Conservation (phyloP, 768 basidiomycete genomes). For the Suillus bovinus region DNA sequence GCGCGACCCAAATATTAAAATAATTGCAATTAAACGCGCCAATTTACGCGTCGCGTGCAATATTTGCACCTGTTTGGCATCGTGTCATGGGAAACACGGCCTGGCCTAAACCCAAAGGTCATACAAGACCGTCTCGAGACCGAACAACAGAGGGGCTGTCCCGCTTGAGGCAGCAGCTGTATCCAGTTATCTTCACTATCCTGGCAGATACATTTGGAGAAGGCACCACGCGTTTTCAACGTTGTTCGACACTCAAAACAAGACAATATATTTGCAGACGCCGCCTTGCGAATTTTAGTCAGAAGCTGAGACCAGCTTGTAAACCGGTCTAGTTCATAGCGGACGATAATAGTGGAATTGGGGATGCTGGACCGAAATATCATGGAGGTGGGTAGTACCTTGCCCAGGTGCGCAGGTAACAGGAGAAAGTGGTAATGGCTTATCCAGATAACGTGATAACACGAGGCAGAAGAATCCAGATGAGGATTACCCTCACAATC, state of each 20-base stretch:
- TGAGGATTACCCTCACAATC: not conserved
- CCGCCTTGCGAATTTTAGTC: conserved; percentile 2
- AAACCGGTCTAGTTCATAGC: conserved; percentile 4
- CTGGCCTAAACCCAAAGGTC: not conserved
- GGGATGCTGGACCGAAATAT: not conserved
- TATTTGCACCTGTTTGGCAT: conserved; percentile 30
- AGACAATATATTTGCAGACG: conserved; percentile 5
- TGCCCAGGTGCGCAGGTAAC: not conserved
- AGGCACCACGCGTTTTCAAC: not conserved
- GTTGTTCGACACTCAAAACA: not conserved
- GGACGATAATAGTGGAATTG: not conserved
- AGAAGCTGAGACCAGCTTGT: not conserved
- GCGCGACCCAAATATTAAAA: conserved; percentile 28
- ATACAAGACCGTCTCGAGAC: not conserved
- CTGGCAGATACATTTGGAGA: conserved; percentile 2
- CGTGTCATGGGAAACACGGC: not conserved
- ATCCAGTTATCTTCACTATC: not conserved
- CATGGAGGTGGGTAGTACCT: not conserved
- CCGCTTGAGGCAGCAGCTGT: not conserved
- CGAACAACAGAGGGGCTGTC: not conserved
- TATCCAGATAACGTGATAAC: not conserved
- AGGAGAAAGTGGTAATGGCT: not conserved
- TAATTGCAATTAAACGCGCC: conserved; percentile 37
- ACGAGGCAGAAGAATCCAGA: not conserved
- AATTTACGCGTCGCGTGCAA: conserved; percentile 42